Base-by-base conservation (phyloP, 2,329 filamentous ascomycete species). In the Exophiala spinifera region DNA sequence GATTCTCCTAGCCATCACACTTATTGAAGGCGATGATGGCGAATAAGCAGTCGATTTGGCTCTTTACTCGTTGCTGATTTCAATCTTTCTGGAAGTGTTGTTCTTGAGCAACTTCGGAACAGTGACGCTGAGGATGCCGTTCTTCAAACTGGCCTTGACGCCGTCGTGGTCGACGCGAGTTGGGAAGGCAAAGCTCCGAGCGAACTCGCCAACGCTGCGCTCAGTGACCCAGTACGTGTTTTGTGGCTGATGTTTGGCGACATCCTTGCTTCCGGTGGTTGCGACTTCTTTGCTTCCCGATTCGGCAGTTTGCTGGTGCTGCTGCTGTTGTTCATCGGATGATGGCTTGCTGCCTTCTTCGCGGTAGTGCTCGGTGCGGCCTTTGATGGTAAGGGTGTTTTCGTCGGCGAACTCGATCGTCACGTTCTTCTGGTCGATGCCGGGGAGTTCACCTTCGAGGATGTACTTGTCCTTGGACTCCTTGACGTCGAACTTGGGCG, bases 101-200 rank as follows among this genome's bases (percentile, higher is more conserved):
- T 34, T 42, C 72, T 61, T 73, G 67, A 34, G 74, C 72, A 76
- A 71, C 73, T 84, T 85, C 2, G 82, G 82, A 3, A 85, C 76
- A 3, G 77, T 63, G 34, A 85, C 74, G 48, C 71, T 77, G 51
- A 85, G 67, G 49, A 85, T 77, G 13, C 82, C 82, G 63, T 85
- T 78, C 72, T 81, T 84, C 66, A 85, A 65, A 56, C 71, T 79
- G n/a, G 82, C 82, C 70, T 78, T 82, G 62, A 84, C 82, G n/a
- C 69, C 71, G 28, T 85, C 81, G 64, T 83, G 80, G 59, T 83
- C 75, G 44, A 85, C 77, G 21, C 76, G 71, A 2, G 70, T 69
- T 1, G 82, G 81, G 73, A 85, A 85, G 53, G 70, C 73, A 69
- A 85, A 85, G 45, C 72, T 75, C 61, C 82, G 77, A 57, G 79